Evolutionary conservation across 2,329 filamentous ascomycete species (phyloP), one percentile per base, ranked within the genome.

Genomic region (Huntiella abstrusa): DNA sequence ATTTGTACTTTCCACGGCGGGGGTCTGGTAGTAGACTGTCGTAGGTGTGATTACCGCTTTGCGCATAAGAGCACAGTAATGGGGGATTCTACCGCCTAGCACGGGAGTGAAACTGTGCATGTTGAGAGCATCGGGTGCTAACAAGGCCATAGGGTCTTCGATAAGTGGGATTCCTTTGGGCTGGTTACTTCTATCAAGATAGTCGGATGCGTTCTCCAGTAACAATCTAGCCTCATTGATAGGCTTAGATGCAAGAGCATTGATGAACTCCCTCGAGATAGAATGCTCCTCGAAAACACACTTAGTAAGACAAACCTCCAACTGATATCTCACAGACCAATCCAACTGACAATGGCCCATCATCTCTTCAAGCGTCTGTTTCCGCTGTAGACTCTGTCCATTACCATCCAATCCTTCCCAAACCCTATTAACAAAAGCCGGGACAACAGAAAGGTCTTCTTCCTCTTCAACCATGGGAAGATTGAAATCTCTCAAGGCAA

Each of bases 281-380:
- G 72, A 81, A 56, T 84, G 74, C 58, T 95, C 88, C 45, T 79
- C 80, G 10, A 98, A 63, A 17, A 76, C 67, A 0, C 78, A 77
- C 22, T 80, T 74, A 0, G 87, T 93, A n/a, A 96, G 69, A 57
- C 88, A 96, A 0, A 85, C 87, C 59, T 98, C 88, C 0, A 98
- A 71, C 58, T 94, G 86, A 56, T 96, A 98, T 12, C 84, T 73
- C 1, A 94, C 73, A 1, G 75, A 63, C 51, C 86, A 95, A 0
- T 73, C 64, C 3, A 88, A 65, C 19, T 10, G 48, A 37, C 35
- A 36, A 19, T 13, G 32, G 4, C 11, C 34, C 37, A 10, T 47
- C 36, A 38, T 35, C n/a, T 34, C n/a, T 19, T 11, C 8, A 13
- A 35, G 15, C 11, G 6, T 46, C 12, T 41, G n/a, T 4, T 35